These are phyloP conservation scores for Lactifluus subvellereus DNA, from an alignment of 768 basidiomycete species.

Conservation along the genomic window DNA sequence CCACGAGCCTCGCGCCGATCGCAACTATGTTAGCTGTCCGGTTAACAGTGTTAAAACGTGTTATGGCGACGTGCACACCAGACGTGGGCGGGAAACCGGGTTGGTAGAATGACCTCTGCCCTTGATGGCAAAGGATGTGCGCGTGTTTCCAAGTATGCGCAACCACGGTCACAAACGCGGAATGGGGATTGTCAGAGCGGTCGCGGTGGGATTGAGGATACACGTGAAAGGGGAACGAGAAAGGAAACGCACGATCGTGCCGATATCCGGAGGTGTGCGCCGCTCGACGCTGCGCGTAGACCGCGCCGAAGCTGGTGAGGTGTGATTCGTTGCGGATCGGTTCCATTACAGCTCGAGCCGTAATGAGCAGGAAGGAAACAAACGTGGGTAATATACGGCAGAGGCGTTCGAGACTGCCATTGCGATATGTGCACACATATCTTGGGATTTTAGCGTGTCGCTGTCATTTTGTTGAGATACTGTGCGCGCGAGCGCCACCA, in stretches of 20 bases:
- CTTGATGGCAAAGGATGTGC: conserved; percentile 25
- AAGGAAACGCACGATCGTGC: conserved; percentile 14
- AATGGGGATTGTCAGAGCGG: not conserved
- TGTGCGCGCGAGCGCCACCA: too few relatives aligned
- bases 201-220: too few relatives aligned
- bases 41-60: conserved; percentile 22
- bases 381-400: too few relatives aligned
- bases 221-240: too few relatives aligned
- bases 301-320: not conserved
- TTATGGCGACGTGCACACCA: conserved; percentile 29
- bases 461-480: too few relatives aligned
- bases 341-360: too few relatives aligned
- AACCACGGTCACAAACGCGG: not conserved
- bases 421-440: too few relatives aligned
- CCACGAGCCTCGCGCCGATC: conserved; percentile 26
- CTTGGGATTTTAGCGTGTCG: too few relatives aligned
- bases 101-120: conserved; percentile 28
- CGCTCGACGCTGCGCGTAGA: conserved; percentile 25
- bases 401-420: too few relatives aligned
- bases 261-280: conserved; percentile 21
- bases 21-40: conserved; percentile 6
- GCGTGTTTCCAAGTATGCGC: conserved; percentile 6
- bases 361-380: too few relatives aligned
- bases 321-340: too few relatives aligned
- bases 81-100: conserved; percentile 28